Base-by-base conservation (phyloP, 257 asterid species). In the Voacanga thouarsii region DNA sequence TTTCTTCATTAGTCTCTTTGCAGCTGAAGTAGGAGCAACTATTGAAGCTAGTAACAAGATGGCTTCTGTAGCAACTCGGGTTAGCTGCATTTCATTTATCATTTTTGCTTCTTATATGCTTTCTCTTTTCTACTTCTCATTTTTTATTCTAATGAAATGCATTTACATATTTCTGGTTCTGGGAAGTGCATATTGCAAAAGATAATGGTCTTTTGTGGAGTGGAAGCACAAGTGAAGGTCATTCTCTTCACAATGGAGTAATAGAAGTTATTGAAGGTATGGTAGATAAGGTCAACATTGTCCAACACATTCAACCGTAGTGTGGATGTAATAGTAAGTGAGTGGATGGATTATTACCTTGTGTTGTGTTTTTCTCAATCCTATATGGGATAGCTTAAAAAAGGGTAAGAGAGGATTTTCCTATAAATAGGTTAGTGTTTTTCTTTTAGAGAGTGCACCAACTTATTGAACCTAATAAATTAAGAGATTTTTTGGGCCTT, bases 261-360 rank as follows among this genome's bases (percentile, higher is more conserved):
- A 87, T 95, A 80, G 89, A 90, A 81, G 95, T 95, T 75, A 90
- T 89, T 85, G 94, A 88, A 24, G 89, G 96, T 77, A 95, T 95
- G 99, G 90, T 95, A 77, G 99, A 94, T 83, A 97, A 92, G 82
- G 88, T 92, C 33, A 84, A 78, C 39, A 81, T 77, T 68, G 84
- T 82, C 72, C 60, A 77, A 28, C 82, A 82, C 15, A 84, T 93
- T 82, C 81, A 80, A 81, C 90, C 92, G 85, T 68, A 90, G 94
- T 60, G 89, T 95, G 76, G 99, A 95, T 76, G 92, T 95, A 73
- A 81, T 95, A 71, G 28, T 95, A 78, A 95, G 99, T 77, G 98
- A 95, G 82, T 95, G 99, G 99, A 95, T 93, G 99, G 99, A 98
- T 60, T 95, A 93, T 86, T 93, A 96, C 90, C 90, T 95, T 74